A percentile compares a stretch with the other conserved stretches of the same genome.
These are phyloP conservation scores for Flueggea neowawraea DNA, from an alignment of 441 rosid genomes.

Conservation along the genomic window DNA sequence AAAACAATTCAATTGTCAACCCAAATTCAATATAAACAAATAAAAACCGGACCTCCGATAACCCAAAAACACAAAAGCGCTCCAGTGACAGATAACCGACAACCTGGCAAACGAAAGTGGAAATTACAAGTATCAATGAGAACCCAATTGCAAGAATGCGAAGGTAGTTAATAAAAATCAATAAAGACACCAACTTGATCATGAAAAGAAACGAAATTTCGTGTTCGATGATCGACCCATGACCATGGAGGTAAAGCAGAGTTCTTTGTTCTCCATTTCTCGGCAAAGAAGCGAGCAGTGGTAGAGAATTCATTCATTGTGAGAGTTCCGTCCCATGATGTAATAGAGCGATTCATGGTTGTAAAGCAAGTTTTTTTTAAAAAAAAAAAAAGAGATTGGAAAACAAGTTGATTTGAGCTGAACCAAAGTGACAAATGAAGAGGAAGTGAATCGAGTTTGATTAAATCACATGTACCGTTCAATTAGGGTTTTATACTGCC, in stretches of 20 bases:
- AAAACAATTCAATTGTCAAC: background rate
- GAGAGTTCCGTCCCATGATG: conserved; percentile 58
- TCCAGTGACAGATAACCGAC: conserved; percentile 78
- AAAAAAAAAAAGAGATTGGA: no score
- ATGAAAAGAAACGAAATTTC: conserved; percentile 19
- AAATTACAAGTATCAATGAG: background rate
- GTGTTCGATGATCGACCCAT: conserved; percentile 37
- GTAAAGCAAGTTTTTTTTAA: background rate
- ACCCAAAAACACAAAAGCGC: conserved; percentile 31
- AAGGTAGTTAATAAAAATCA: background rate
- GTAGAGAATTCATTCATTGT: conserved; percentile 38
- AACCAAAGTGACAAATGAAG: no score
- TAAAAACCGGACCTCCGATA: conserved; percentile 32
- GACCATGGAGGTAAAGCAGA: conserved; percentile 42
- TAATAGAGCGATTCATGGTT: conserved; percentile 17
- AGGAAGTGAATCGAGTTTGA: no score
- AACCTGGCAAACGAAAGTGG: conserved; percentile 23
- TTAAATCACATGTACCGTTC: no score
- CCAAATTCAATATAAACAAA: background rate
- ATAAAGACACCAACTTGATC: conserved; percentile 10
- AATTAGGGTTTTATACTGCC: no score
- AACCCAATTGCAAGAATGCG: background rate
- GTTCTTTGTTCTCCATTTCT: conserved; percentile 41
- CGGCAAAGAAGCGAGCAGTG: conserved; percentile 50
- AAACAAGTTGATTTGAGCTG: no score